Conservation (phyloP, 2,329 filamentous ascomycete genomes). For the Chrysosporium keratinophilum region DNA sequence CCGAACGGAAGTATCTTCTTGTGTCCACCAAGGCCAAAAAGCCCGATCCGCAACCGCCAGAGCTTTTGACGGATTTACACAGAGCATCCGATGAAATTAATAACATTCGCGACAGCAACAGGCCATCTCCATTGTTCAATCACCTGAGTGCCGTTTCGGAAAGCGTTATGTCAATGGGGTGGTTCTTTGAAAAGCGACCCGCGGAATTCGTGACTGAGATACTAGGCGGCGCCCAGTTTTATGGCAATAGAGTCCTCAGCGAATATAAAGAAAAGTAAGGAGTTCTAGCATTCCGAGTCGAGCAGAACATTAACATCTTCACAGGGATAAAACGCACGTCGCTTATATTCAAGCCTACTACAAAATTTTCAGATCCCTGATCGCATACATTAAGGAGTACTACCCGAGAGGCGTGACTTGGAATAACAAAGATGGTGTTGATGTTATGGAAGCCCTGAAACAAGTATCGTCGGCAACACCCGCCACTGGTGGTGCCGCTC, state of each 20-base stretch:
- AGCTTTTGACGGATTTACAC: slow-evolving; percentile 78
- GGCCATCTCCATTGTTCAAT: slow-evolving; percentile 62
- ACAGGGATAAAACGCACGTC: slow-evolving; percentile 65
- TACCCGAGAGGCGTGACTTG: slow-evolving; percentile 71
- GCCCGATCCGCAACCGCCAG: slow-evolving; percentile 62
- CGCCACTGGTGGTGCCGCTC: slow-evolving; percentile 32
- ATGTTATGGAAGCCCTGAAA: slow-evolving; percentile 60
- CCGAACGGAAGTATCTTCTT: slow-evolving; percentile 77
- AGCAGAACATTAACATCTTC: slow-evolving; percentile 19
- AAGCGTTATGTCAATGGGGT: slow-evolving; percentile 78
- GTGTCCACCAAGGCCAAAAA: slow-evolving; percentile 88
- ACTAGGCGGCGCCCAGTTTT: slow-evolving; percentile 78
- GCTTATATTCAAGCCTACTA: slow-evolving; percentile 93
- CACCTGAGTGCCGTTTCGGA: slow-evolving; percentile 82
- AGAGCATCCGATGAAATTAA: slow-evolving; percentile 67
- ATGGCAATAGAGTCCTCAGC: slow-evolving; percentile 86
- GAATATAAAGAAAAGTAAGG: slow-evolving; percentile 71
- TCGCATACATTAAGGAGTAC: slow-evolving; percentile 74
- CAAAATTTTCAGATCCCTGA: slow-evolving; percentile 72
- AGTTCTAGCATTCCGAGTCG: not conserved
- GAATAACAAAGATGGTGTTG: slow-evolving; percentile 66
- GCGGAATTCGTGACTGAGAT: slow-evolving; percentile 77
- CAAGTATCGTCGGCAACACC: slow-evolving; percentile 39
- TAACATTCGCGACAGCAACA: slow-evolving; percentile 71
- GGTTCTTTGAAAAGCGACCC: slow-evolving; percentile 79